These are phyloP conservation scores for Phylloporus scabripes DNA, from an alignment of 768 basidiomycete species.

Conservation along the genomic window DNA sequence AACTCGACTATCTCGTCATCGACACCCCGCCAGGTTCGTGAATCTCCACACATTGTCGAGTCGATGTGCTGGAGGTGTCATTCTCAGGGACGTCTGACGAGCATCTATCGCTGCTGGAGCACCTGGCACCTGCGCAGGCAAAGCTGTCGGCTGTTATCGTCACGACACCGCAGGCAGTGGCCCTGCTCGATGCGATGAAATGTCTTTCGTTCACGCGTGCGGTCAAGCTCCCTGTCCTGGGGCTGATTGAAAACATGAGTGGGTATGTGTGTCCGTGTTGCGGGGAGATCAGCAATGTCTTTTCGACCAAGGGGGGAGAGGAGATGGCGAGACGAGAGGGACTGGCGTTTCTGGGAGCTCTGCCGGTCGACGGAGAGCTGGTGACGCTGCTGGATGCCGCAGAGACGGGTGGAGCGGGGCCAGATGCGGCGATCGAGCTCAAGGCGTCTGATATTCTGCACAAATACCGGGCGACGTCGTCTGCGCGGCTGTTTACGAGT, in stretches of 20 bases:
- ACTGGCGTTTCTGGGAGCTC: constrained; percentile 73
- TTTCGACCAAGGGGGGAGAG: constrained; percentile 90
- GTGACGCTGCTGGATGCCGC: constrained; percentile 79
- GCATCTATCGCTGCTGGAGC: constrained; percentile 91
- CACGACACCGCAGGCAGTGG: constrained; percentile 96
- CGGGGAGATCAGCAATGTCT: constrained; percentile 90
- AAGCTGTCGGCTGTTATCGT: constrained; percentile 84
- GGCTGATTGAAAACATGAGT: constrained; percentile 97
- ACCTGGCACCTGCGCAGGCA: constrained; percentile 78
- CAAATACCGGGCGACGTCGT: constrained; percentile 62
- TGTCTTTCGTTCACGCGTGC: constrained; percentile 93
- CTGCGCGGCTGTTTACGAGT: constrained; percentile 58
- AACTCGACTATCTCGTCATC: constrained; percentile 86
- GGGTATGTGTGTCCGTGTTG: constrained; percentile 98
- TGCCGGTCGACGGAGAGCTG: constrained; percentile 92
- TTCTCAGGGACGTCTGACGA: constrained; percentile 93
- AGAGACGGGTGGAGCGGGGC: constrained; percentile 23
- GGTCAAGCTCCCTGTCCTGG: constrained; percentile 80
- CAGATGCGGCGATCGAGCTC: constrained; percentile 21
- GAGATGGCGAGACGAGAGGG: constrained; percentile 77
- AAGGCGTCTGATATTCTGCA: constrained; percentile 48
- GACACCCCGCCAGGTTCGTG: constrained; percentile 92
- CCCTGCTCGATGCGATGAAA: constrained; percentile 92
- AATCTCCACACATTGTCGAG: constrained; percentile 1
- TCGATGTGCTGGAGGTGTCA: constrained; percentile 5